Base-by-base conservation (phyloP, 2,329 filamentous ascomycete species). In the Aspergillus texensis region DNA sequence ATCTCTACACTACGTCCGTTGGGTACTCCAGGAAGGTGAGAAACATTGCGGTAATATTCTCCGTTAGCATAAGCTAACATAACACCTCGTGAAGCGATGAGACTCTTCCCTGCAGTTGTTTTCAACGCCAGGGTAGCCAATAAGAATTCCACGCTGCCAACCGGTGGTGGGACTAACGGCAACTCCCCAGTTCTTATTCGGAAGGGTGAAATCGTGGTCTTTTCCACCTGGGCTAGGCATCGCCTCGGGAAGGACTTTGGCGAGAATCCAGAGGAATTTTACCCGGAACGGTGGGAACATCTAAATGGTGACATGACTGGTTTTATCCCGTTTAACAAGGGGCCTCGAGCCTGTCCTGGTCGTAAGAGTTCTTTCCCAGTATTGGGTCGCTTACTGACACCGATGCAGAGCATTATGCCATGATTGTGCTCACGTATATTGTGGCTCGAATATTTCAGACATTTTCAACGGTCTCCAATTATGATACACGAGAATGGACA, bases 271-370 rank as follows among this genome's bases (percentile, higher is more conserved):
- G 61, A 69, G 8, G 65, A 69, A 6, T 78, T 75, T 52, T 65
- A 68, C 43, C 75, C 75, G 0, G 74, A 78, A 62, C 65, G 76
- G 57, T 78, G 75, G 76, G 72, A 73, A 59, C n/a, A 43, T 2
- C 48, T 53, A n/a, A 62, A 21, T 53, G 64, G 34, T 57, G 62
- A 64, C 1, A 75, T 78, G 16, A 80, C 77, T 75, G 76, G 78
- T 10, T 83, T 79, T 63, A 74, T 80, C 21, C 81, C 81, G 1
- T 82, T 82, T 56, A 79, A 80, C 46, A 78, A 78, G 12, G 80
- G 80, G 0, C 79, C 80, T 1, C 70, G 80, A 28, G 77, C 80
- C 19, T 85, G 83, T 32, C 46, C 64, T 19, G 65, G 66, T 21
- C 56, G 62, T 65, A 26, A 52, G 62, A 9, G 1, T 36, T 28